Conservation (phyloP, 371 early-diverging fungal genomes). For the Rhizopus arrhizus region DNA sequence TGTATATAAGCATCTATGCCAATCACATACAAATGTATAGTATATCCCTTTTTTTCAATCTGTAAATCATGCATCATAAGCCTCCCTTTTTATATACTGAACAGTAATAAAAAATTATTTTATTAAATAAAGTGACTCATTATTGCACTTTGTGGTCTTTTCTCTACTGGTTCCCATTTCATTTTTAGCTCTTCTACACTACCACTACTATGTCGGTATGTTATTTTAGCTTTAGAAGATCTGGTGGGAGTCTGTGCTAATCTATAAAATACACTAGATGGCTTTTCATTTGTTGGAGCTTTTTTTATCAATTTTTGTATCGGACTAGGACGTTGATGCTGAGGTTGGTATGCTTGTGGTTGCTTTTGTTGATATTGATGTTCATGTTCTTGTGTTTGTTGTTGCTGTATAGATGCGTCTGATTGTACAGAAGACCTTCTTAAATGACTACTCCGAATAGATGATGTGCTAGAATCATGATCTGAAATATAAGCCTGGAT, state of each 20-base stretch:
- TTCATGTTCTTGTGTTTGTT: conserved; percentile 1
- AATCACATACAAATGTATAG: too few relatives aligned
- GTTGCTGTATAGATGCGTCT: not conserved
- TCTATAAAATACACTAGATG: conserved; percentile 49
- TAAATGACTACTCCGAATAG: conserved; percentile 45
- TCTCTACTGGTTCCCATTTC: conserved; percentile 35
- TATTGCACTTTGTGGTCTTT: conserved; percentile 3
- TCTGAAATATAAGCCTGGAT: conserved; percentile 41
- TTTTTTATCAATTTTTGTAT: conserved; percentile 15
- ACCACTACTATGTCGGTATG: conserved; percentile 48
- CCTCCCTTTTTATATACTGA: not conserved
- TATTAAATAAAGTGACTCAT: not conserved
- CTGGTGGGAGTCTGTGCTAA: conserved; percentile 52
- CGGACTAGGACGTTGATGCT: conserved; percentile 8
- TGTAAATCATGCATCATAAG: too few relatives aligned
- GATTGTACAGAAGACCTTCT: conserved; percentile 49
- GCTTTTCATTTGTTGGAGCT: conserved; percentile 28
- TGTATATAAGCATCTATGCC: conserved; percentile 1
- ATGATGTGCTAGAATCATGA: conserved; percentile 48
- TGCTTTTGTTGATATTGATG: conserved; percentile 11
- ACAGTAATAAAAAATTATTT: conserved; percentile 3
- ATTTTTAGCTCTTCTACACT: conserved; percentile 48
- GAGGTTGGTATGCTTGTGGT: conserved; percentile 3
- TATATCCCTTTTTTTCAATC: not conserved
- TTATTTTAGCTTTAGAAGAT: conserved; percentile 50